Conservation (phyloP, 2,329 filamentous ascomycete species). For the Cercospora canescens region DNA sequence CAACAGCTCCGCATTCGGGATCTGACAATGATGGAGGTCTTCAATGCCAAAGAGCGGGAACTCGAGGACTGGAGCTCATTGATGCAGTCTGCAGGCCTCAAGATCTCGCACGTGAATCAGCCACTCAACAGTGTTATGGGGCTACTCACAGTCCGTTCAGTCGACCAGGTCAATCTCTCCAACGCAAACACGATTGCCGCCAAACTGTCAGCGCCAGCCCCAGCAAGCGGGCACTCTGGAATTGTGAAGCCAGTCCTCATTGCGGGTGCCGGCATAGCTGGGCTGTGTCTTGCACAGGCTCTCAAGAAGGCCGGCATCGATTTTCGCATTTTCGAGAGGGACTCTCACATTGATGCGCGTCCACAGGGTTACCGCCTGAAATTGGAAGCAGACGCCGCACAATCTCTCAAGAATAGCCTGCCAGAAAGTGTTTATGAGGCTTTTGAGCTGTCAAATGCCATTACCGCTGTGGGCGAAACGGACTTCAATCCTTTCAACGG, state of each 20-base stretch:
- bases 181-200: not conserved
- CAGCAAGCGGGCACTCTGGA: not conserved
- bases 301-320: conserved; percentile 24
- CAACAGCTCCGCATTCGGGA: conserved; percentile 23
- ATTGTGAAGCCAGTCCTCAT: conserved; percentile 19
- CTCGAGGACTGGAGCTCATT: conserved; percentile 25
- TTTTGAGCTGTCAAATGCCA: conserved; percentile 24
- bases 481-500: conserved; percentile 26
- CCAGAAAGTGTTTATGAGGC: conserved; percentile 19
- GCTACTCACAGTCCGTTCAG: conserved; percentile 13
- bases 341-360: conserved; percentile 21
- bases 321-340: conserved; percentile 26
- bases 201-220: not conserved
- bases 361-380: conserved; percentile 28
- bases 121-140: conserved; percentile 24
- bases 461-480: conserved; percentile 21
- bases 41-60: conserved; percentile 29
- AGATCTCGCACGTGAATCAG: conserved; percentile 16
- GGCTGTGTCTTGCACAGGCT: conserved; percentile 27
- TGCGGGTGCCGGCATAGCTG: conserved; percentile 26
- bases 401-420: conserved; percentile 23
- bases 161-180: not conserved
- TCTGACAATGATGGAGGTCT: conserved; percentile 28
- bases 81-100: conserved; percentile 11
- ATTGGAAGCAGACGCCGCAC: conserved; percentile 23